phyloP scores from a whole-genome alignment of 257 asterid genomes.

The Solanum okadae region DNA sequence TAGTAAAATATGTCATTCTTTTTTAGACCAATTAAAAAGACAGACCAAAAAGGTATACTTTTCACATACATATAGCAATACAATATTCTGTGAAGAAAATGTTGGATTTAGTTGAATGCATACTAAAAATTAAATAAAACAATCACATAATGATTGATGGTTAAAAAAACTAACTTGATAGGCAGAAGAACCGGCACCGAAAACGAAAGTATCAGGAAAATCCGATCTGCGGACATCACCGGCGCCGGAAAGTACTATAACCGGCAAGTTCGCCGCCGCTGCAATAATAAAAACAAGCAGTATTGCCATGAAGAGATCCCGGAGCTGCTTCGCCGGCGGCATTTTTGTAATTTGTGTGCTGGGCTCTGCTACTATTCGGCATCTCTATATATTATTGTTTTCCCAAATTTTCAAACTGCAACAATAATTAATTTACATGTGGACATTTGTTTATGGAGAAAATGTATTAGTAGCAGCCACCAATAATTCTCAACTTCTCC shows the following conservation, averaged over 20 bases:
- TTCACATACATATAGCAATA: too few relatives aligned
- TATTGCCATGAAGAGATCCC: not conserved
- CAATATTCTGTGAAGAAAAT: not conserved
- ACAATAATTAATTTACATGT: not conserved
- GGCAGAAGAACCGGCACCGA: slow-evolving; percentile 14
- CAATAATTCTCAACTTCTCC: not conserved
- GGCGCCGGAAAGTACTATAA: not conserved
- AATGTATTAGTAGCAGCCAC: not conserved
- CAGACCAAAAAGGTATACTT: too few relatives aligned
- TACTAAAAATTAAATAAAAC: not conserved
- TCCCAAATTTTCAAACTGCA: not conserved
- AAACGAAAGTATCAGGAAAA: slow-evolving; percentile 10
- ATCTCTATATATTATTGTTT: not conserved
- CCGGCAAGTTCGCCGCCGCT: not conserved
- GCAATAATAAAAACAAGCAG: not conserved
- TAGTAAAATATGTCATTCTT: too few relatives aligned
- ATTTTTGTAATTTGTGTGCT: not conserved
- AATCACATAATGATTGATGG: not conserved
- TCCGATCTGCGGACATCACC: slow-evolving; percentile 1
- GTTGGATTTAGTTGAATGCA: not conserved
- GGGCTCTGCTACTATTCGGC: not conserved
- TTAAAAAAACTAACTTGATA: slow-evolving; percentile 1
- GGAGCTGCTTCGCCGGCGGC: not conserved
- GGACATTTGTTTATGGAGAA: not conserved
- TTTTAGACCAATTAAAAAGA: too few relatives aligned